phyloP scores from a whole-genome alignment of 768 basidiomycete species.

The Calocybe gangraenosa region DNA sequence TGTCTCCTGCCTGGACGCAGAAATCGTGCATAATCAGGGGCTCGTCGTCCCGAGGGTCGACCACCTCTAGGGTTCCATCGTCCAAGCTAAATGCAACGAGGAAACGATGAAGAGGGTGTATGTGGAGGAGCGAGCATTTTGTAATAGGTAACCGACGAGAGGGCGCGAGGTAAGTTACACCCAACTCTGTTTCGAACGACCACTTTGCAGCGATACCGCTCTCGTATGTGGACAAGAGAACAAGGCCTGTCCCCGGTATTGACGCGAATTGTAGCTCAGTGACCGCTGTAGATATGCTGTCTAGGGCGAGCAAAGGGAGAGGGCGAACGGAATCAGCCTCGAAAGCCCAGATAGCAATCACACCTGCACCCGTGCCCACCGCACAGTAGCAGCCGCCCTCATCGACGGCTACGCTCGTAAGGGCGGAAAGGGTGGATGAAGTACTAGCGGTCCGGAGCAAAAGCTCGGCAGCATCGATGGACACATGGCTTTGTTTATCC shows the following conservation, averaged over 20 bases:
- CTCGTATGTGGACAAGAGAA: conserved; percentile 51
- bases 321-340: conserved; percentile 30
- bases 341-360: conserved; percentile 62
- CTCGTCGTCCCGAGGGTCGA: conserved; percentile 45
- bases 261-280: conserved; percentile 47
- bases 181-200: conserved; percentile 32
- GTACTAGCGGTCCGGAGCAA: conserved; percentile 47
- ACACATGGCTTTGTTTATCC: conserved; percentile 33
- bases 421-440: conserved; percentile 40
- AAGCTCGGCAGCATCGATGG: conserved; percentile 49
- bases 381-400: conserved; percentile 59
- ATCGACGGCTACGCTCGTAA: conserved; percentile 64
- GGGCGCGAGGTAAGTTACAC: conserved; percentile 37
- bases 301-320: conserved; percentile 37
- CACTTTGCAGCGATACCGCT: conserved; percentile 57
- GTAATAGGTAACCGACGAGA: conserved; percentile 39
- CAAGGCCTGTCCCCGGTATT: conserved; percentile 13
- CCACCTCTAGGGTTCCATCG: conserved; percentile 64
- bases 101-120: conserved; percentile 40
- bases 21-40: conserved; percentile 40
- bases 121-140: conserved; percentile 44
- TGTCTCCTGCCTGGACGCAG: conserved; percentile 55
- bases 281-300: conserved; percentile 43
- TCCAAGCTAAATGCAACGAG: conserved; percentile 58
- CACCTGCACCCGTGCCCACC: conserved; percentile 66